phyloP scores from a whole-genome alignment of 2,329 filamentous ascomycete species.

The Aspergillus sojae region DNA sequence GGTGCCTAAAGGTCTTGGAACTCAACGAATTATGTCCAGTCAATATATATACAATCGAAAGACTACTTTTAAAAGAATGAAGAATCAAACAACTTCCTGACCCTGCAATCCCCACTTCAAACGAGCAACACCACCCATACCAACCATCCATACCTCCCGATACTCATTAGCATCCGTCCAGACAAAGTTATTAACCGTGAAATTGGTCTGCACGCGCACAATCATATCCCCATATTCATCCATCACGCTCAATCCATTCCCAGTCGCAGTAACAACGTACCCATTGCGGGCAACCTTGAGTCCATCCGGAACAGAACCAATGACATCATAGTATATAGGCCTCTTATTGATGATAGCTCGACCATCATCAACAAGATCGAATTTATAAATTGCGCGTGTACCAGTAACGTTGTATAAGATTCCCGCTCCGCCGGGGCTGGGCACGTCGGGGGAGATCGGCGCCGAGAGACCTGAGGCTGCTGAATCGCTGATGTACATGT shows the following conservation, averaged over 20 bases:
- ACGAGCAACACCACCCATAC: neutral
- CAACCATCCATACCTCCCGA: constrained; percentile 7
- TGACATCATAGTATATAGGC: constrained; percentile 1
- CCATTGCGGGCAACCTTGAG: constrained; percentile 9
- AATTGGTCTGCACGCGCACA: constrained; percentile 9
- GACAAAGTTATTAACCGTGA: constrained; percentile 8
- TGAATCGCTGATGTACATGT: constrained; percentile 9
- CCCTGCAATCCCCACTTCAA: constrained; percentile 2
- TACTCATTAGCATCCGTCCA: constrained; percentile 3
- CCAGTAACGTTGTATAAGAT: constrained; percentile 5
- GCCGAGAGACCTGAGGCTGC: neutral
- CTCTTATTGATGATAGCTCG: constrained; percentile 5
- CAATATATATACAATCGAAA: neutral
- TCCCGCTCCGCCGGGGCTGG: neutral
- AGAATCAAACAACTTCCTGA: neutral
- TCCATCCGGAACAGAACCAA: constrained; percentile 10
- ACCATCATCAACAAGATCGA: constrained; percentile 5
- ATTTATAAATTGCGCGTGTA: constrained; percentile 5
- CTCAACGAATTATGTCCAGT: too few relatives aligned
- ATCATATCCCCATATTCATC: constrained; percentile 9
- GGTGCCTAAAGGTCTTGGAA: too few relatives aligned
- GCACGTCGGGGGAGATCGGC: neutral
- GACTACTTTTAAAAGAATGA: neutral
- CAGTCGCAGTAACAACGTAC: constrained; percentile 3
- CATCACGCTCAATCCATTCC: constrained; percentile 8